Percentiles rank a stretch among this genome's conserved stretches.
These are phyloP conservation scores for Pterocarpus santalinus DNA, from an alignment of 306 rosid genomes.

Conservation along the genomic window DNA sequence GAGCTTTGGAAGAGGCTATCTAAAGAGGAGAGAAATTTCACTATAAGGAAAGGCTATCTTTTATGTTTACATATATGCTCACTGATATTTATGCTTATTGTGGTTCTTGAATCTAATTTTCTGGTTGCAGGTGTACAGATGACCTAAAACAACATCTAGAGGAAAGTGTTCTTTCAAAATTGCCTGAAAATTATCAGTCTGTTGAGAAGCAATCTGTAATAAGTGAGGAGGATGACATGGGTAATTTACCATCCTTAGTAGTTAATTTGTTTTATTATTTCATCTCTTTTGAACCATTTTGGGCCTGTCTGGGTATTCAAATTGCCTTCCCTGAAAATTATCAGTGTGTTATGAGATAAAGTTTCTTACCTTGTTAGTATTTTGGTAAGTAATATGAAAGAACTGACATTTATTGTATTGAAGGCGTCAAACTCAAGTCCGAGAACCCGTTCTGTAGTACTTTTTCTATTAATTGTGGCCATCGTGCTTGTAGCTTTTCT, in stretches of 20 bases:
- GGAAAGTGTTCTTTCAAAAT: conserved; percentile 72
- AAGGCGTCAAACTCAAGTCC: conserved; percentile 15
- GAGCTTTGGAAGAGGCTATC: conserved; percentile 78
- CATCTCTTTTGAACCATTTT: conserved; percentile 12
- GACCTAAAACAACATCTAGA: conserved; percentile 82
- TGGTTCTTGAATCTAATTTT: conserved; percentile 48
- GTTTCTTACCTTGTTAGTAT: conserved; percentile 8
- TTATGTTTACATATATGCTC: neutral
- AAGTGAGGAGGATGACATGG: conserved; percentile 92
- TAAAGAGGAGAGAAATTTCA: conserved; percentile 70
- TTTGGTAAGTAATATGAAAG: conserved; percentile 28
- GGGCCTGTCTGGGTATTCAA: conserved; percentile 14
- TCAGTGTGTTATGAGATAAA: conserved; percentile 13
- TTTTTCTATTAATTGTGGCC: neutral
- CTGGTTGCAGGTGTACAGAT: conserved; percentile 67
- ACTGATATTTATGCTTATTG: neutral
- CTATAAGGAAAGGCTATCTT: conserved; percentile 59
- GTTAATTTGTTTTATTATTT: conserved; percentile 33
- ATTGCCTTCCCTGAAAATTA: conserved; percentile 31
- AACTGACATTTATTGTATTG: conserved; percentile 14
- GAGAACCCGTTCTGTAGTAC: conserved; percentile 3
- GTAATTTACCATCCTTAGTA: conserved; percentile 56
- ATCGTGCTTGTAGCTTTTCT: conserved; percentile 24
- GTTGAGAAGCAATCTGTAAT: conserved; percentile 72
- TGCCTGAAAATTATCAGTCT: conserved; percentile 81